A percentile compares a stretch with the other conserved stretches of the same genome.
These are phyloP conservation scores for Ploettnerulaceae sp. DNA, from an alignment of 2,329 filamentous ascomycete species.

Conservation along the genomic window DNA sequence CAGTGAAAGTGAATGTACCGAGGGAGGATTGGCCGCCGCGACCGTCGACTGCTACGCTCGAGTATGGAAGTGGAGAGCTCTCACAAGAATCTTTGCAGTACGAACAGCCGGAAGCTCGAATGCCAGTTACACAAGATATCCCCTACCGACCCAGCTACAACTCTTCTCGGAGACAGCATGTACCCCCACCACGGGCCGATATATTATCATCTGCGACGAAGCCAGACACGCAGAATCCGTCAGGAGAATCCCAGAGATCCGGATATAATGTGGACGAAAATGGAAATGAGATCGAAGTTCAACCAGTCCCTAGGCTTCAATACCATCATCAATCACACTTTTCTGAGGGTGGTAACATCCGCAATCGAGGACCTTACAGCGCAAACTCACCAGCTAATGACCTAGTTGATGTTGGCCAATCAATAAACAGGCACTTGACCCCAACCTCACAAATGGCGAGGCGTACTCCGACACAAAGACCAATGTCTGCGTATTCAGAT, in stretches of 20 bases:
- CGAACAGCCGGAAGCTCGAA: conserved; percentile 6
- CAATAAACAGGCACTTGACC: conserved; percentile 58
- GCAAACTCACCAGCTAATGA: conserved; percentile 21
- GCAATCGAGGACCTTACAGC: conserved; percentile 14
- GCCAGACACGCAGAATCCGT: conserved; percentile 21
- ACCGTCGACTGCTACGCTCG: conserved; percentile 49
- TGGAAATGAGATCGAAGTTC: conserved; percentile 13
- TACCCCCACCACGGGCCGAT: conserved; percentile 33
- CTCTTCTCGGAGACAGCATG: conserved; percentile 18
- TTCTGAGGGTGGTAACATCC: conserved; percentile 37
- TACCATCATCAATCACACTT: conserved; percentile 52
- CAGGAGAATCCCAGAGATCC: conserved; percentile 19
- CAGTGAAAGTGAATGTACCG: conserved; percentile 51
- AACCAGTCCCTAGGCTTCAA: conserved; percentile 51
- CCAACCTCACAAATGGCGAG: conserved; percentile 49
- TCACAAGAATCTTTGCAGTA: conserved; percentile 18
- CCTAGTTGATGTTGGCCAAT: conserved; percentile 42
- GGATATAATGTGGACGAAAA: conserved; percentile 25
- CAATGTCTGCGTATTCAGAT: conserved; percentile 76
- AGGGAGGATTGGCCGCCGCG: conserved; percentile 47
- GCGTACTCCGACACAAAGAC: conserved; percentile 59
- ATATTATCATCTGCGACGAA: conserved; percentile 29
- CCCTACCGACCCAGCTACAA: conserved; percentile 29
- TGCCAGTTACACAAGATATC: conserved; percentile 25
- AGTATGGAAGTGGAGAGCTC: conserved; percentile 30